Conservation (phyloP, 2,329 filamentous ascomycete species). For the Xylariales sp. region DNA sequence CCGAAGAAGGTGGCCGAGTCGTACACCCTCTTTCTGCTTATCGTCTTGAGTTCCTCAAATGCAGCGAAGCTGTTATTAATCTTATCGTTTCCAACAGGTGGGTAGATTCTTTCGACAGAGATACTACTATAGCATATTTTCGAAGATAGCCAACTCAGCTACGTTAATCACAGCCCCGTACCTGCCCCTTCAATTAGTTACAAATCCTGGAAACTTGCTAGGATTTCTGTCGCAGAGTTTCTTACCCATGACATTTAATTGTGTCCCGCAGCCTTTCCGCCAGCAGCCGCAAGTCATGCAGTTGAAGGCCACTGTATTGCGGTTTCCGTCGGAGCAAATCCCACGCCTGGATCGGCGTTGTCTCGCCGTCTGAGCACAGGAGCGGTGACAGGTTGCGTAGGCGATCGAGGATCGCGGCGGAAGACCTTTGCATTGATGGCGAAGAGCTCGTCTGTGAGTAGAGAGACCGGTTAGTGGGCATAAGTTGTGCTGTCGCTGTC, state of each 20-base stretch:
- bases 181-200: no score
- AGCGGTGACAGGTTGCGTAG: constrained; percentile 2
- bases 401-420: constrained; percentile 3
- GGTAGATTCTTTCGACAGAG: no score
- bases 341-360: constrained; percentile 3
- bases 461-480: not conserved
- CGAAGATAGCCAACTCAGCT: no score
- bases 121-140: no score
- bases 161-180: no score
- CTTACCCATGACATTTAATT: constrained; percentile 4
- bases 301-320: not conserved
- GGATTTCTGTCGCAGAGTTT: not conserved
- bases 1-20: no score
- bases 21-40: no score
- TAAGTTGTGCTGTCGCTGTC: constrained; percentile 1
- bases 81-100: no score
- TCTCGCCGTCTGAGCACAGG: not conserved
- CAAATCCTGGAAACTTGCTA: no score
- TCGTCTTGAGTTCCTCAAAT: no score
- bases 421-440: not conserved
- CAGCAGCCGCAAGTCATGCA: not conserved
- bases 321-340: not conserved
- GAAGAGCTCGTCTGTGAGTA: not conserved
- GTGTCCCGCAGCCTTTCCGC: not conserved
- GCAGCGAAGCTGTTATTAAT: no score